Conservation (phyloP, 495 filamentous ascomycete genomes). For the Halenospora varia region DNA sequence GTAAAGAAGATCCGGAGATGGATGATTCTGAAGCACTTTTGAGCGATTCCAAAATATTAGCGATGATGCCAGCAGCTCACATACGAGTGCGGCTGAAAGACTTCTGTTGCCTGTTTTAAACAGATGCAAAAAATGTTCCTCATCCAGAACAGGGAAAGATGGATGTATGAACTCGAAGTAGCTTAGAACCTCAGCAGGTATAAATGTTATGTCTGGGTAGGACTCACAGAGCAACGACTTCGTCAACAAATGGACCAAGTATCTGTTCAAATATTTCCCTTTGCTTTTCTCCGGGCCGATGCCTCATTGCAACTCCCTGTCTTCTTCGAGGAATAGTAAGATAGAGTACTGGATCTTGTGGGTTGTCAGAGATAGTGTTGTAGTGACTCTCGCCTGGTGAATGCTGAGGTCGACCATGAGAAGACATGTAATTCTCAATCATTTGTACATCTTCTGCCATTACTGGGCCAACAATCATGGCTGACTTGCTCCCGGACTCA, state of each 20-base stretch:
- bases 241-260: conserved; percentile 45
- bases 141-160: conserved; percentile 51
- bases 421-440: conserved; percentile 47
- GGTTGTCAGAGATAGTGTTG: conserved; percentile 11
- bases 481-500: conserved; percentile 28
- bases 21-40: conserved; percentile 36
- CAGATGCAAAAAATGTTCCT: conserved; percentile 42
- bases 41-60: conserved; percentile 48
- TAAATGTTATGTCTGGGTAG: neutral
- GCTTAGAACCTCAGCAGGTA: neutral
- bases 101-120: conserved; percentile 34
- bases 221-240: conserved; percentile 46
- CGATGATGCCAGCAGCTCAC: conserved; percentile 49
- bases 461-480: conserved; percentile 47
- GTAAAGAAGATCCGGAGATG: conserved; percentile 46
- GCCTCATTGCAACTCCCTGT: neutral
- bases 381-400: conserved; percentile 1
- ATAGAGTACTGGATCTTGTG: conserved; percentile 40
- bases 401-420: conserved; percentile 21
- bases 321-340: conserved; percentile 33
- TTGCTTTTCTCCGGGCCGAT: conserved; percentile 45
- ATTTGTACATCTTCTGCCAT: conserved; percentile 49
- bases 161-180: conserved; percentile 49
- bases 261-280: conserved; percentile 53
- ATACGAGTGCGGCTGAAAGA: conserved; percentile 48